These are phyloP conservation scores for Aureobasidium sp. DNA, from an alignment of 2,329 filamentous ascomycete genomes.

Conservation along the genomic window DNA sequence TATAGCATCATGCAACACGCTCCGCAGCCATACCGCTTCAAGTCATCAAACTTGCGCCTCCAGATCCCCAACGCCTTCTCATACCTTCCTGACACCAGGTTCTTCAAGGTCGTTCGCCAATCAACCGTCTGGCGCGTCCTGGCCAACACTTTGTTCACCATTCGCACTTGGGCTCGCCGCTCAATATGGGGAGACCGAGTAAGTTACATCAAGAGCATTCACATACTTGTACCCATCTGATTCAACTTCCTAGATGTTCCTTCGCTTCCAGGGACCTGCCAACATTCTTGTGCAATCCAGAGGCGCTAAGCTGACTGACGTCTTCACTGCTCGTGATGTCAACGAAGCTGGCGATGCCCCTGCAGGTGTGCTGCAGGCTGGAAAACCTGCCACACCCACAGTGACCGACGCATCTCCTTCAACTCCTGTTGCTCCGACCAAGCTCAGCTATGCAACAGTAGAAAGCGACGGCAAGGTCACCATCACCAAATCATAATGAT, in stretches of 20 bases:
- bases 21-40: conserved; percentile 80
- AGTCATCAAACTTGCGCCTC: conserved; percentile 62
- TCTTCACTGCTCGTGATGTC: conserved; percentile 67
- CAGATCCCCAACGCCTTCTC: conserved; percentile 63
- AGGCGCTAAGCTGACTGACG: conserved; percentile 68
- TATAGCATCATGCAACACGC: conserved; percentile 69
- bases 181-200: conserved; percentile 88
- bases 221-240: background rate
- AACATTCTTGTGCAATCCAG: conserved; percentile 84
- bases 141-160: conserved; percentile 53
- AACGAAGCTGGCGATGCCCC: conserved; percentile 84
- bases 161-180: conserved; percentile 69
- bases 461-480: conserved; percentile 24
- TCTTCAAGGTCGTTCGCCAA: conserved; percentile 62
- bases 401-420: conserved; percentile 21
- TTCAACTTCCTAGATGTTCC: conserved; percentile 51
- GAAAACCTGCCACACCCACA: conserved; percentile 25
- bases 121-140: conserved; percentile 65
- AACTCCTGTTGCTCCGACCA: conserved; percentile 19
- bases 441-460: conserved; percentile 27
- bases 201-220: conserved; percentile 19
- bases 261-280: conserved; percentile 79
- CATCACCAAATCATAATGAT: conserved; percentile 18
- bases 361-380: conserved; percentile 57
- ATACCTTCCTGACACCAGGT: conserved; percentile 60